phyloP scores from a whole-genome alignment of 2,329 filamentous ascomycete species.

The Ascochyta rabiei region DNA sequence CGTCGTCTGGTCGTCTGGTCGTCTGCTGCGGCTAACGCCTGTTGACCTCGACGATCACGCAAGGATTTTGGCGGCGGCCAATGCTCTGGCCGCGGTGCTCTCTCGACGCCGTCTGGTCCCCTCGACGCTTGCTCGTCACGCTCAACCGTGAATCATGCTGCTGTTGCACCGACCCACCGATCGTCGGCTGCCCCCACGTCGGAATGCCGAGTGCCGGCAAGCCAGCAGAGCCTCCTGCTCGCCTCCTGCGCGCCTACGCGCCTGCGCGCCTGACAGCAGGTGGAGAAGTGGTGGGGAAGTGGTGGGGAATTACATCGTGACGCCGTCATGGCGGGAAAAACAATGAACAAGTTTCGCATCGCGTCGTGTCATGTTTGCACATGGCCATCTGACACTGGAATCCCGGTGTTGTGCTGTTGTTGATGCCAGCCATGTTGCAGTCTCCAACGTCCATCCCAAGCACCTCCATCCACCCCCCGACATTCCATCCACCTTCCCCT shows the following conservation, averaged over 20 bases:
- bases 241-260: neutral
- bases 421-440: neutral
- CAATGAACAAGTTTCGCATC: neutral
- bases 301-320: slow-evolving; percentile 17
- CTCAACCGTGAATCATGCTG: slow-evolving; percentile 5
- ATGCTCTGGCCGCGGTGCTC: neutral
- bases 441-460: neutral
- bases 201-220: slow-evolving; percentile 6
- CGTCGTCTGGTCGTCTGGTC: too few relatives aligned
- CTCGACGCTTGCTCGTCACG: neutral
- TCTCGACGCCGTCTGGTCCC: too few relatives aligned
- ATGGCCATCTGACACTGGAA: neutral
- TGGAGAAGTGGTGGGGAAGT: slow-evolving; percentile 17
- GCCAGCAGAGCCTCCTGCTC: slow-evolving; percentile 18
- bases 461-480: neutral
- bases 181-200: slow-evolving; percentile 14
- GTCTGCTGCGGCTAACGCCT: neutral
- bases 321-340: slow-evolving; percentile 14
- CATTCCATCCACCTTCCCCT: too few relatives aligned
- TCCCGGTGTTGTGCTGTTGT: slow-evolving; percentile 1
- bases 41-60: slow-evolving; percentile 9
- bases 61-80: neutral
- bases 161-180: slow-evolving; percentile 12
- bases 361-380: neutral
- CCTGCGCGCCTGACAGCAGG: neutral